phyloP scores from a whole-genome alignment of 768 basidiomycete species.

The Suillus luteus region DNA sequence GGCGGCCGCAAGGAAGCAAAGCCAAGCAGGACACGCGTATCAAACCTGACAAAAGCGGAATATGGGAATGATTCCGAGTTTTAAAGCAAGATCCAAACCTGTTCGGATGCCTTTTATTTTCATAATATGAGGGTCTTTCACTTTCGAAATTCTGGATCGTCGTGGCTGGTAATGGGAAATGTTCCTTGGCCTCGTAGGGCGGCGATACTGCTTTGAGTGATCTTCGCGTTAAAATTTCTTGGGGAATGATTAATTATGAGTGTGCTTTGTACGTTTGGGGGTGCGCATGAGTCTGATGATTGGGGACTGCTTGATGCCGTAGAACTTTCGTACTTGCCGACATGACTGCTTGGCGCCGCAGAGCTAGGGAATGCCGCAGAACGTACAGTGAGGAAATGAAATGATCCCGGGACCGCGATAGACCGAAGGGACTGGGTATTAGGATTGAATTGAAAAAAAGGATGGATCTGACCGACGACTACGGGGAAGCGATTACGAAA shows the following conservation, averaged over 20 bases:
- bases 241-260: background rate
- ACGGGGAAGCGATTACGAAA: background rate
- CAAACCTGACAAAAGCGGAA: conserved; percentile 56
- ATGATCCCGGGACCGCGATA: background rate
- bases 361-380: no score
- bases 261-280: background rate
- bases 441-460: background rate
- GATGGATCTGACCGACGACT: background rate
- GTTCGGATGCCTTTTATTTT: background rate
- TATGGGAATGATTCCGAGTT: conserved; percentile 52
- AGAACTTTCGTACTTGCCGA: no score
- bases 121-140: background rate
- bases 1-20: conserved; percentile 80
- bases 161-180: background rate
- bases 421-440: background rate
- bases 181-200: background rate
- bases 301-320: no score
- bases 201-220: background rate
- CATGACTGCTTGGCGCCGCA: no score
- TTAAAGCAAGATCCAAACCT: background rate
- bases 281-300: no score
- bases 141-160: background rate
- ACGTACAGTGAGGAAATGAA: no score
- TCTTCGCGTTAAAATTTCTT: background rate
- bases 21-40: conserved; percentile 76